phyloP scores from a whole-genome alignment of 1,284 basidiomycete species.

The Microbotryum silenes-acaulis region DNA sequence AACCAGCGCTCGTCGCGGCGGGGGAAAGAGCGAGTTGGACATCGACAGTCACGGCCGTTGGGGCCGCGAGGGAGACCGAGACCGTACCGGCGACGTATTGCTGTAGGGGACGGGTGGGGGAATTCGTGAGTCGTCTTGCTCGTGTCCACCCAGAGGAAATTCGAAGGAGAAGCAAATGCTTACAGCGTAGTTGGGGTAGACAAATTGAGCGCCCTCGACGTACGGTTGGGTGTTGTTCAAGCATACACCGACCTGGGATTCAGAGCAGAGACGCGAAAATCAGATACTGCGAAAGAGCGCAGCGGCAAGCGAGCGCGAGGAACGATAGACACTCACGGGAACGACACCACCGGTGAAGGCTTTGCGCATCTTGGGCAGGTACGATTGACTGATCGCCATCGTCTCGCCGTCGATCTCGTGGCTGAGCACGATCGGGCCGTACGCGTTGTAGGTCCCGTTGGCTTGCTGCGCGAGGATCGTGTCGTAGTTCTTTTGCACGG shows the following conservation, averaged over 20 bases:
- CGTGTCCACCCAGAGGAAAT: no score
- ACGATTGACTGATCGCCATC: constrained; percentile 35
- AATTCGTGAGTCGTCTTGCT: no score
- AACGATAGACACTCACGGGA: constrained; percentile 35
- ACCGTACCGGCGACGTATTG: constrained; percentile 19
- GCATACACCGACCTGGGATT: constrained; percentile 34
- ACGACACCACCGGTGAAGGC: constrained; percentile 21
- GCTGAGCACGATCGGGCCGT: constrained; percentile 44
- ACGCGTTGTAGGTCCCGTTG: constrained; percentile 32
- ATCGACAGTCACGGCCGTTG: constrained; percentile 9
- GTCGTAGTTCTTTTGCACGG: constrained; percentile 46
- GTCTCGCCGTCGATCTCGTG: constrained; percentile 41
- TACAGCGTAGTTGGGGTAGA: constrained; percentile 22
- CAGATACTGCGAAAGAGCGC: constrained; percentile 21
- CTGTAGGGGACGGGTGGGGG: no score
- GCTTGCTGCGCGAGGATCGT: constrained; percentile 37
- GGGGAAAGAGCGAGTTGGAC: no score
- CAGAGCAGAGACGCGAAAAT: constrained; percentile 27
- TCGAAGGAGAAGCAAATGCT: no score
- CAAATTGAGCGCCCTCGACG: constrained; percentile 37
- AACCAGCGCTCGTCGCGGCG: no score
- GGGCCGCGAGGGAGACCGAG: constrained; percentile 14
- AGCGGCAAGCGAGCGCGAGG: background rate
- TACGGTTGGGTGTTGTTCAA: constrained; percentile 45
- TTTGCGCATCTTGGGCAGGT: constrained; percentile 16